Conservation (phyloP, 2,329 filamentous ascomycete genomes). For the Paecilomyces dactylethromorphus region DNA sequence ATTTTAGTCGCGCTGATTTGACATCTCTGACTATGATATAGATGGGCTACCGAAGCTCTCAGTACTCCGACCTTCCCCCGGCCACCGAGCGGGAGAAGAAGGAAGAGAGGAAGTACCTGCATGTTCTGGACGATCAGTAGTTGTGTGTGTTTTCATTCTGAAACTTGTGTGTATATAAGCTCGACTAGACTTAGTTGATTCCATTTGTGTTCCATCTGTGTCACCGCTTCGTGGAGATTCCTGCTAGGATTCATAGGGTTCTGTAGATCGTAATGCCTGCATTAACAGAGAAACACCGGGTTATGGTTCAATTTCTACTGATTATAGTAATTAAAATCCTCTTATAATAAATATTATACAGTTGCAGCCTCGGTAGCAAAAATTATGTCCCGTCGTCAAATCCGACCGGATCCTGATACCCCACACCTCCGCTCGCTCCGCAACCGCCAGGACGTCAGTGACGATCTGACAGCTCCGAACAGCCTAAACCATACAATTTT, state of each 20-base stretch:
- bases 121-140: constrained; percentile 83
- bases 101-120: constrained; percentile 94
- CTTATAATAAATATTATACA: background rate
- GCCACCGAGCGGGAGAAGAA: constrained; percentile 89
- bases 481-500: background rate
- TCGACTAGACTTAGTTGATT: constrained; percentile 30
- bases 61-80: constrained; percentile 88
- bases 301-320: background rate
- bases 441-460: background rate
- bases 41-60: constrained; percentile 84
- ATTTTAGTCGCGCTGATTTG: background rate
- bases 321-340: background rate
- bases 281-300: background rate
- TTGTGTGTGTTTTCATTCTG: constrained; percentile 21
- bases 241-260: background rate
- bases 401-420: background rate
- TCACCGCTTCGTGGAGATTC: background rate
- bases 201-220: constrained; percentile 9
- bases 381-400: background rate
- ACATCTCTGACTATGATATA: constrained; percentile 30
- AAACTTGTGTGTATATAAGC: constrained; percentile 35
- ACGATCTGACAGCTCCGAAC: background rate
- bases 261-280: background rate
- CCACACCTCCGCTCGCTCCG: background rate
- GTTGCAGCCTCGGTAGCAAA: background rate